A percentile compares a stretch with the other conserved stretches of the same genome.
phyloP scores from a whole-genome alignment of 2,329 filamentous ascomycete genomes.

The Stemphylium lycopersici region DNA sequence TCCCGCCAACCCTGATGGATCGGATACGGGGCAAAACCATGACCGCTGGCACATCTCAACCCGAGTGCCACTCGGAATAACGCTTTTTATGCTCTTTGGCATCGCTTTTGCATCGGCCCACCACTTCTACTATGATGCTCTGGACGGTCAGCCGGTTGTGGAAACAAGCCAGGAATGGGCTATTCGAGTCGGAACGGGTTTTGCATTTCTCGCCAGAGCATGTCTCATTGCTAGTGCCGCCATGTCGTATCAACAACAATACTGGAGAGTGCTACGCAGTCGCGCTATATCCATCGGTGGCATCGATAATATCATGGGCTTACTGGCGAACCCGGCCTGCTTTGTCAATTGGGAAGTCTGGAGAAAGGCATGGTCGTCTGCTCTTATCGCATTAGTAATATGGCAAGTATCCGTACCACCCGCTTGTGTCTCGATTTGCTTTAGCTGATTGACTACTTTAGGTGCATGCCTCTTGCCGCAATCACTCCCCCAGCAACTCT shows the following conservation, averaged over 20 bases:
- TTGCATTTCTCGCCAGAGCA: constrained; percentile 9
- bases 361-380: constrained; percentile 2
- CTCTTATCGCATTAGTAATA: constrained; percentile 3
- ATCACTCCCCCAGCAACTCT: constrained; percentile 1
- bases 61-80: neutral
- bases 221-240: constrained; percentile 7
- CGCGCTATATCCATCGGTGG: constrained; percentile 1
- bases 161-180: constrained; percentile 3
- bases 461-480: constrained; percentile 3
- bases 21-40: neutral
- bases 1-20: neutral
- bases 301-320: constrained; percentile 6
- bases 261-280: constrained; percentile 5
- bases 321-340: constrained; percentile 5
- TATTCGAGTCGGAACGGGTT: constrained; percentile 4
- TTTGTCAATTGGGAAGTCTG: constrained; percentile 6
- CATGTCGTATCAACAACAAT: constrained; percentile 9
- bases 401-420: neutral
- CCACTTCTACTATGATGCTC: constrained; percentile 4
- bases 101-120: constrained; percentile 4
- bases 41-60: constrained; percentile 5
- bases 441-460: neutral
- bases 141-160: neutral
- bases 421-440: neutral
- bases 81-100: constrained; percentile 4